Evolutionary conservation across 2,329 filamentous ascomycete species (phyloP).

Genomic region (Diaporthe eres): DNA sequence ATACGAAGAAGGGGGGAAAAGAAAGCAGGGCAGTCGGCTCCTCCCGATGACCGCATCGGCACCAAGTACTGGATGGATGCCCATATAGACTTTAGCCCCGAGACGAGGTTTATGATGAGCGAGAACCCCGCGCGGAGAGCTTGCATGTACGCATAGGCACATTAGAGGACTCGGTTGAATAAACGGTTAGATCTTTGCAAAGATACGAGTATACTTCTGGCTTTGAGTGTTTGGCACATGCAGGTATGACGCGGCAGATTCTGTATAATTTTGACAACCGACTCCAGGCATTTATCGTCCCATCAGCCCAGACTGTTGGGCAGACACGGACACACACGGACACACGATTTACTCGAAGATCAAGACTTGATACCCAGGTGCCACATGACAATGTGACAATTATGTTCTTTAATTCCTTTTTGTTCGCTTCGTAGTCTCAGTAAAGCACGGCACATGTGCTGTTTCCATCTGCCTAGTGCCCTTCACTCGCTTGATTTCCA

Average conservation of each 20-base stretch:
- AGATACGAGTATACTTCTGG: not conserved
- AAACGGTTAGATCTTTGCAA: not conserved
- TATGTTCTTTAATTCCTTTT: not conserved
- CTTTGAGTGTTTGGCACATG: not conserved
- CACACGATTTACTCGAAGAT: not conserved
- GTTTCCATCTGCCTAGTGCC: not conserved
- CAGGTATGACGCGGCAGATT: not conserved
- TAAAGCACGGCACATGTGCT: not conserved
- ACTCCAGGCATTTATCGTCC: too few species aligned
- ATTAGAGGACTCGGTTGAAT: constrained; percentile 37
- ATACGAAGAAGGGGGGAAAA: constrained; percentile 28
- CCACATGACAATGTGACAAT: not conserved
- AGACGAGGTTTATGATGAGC: constrained; percentile 6
- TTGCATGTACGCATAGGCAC: constrained; percentile 38
- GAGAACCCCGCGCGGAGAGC: not conserved
- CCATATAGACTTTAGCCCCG: not conserved
- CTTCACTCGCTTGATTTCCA: too few species aligned
- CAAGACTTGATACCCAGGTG: too few species aligned
- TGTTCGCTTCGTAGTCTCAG: not conserved
- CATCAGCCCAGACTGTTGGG: not conserved
- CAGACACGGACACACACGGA: not conserved
- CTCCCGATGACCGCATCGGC: not conserved
- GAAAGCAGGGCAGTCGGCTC: not conserved
- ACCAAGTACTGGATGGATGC: not conserved
- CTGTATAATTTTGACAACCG: not conserved